Evolutionary conservation across 257 asterid genomes (phyloP), one percentile per base, ranked within the genome.

Genomic region (Apocynum venetum): DNA sequence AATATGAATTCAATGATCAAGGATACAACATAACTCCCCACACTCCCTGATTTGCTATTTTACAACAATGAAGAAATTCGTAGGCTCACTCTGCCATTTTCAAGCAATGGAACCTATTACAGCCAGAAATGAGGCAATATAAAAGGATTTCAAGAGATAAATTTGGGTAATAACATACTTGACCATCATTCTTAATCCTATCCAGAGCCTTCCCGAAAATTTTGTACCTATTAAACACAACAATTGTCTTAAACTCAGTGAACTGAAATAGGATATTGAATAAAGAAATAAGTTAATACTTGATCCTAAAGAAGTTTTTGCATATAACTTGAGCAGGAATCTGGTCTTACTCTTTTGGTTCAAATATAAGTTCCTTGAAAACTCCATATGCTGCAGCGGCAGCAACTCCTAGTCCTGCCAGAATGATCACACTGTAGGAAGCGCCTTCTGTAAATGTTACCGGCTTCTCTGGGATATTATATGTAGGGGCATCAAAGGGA

Each of bases 381-480:
- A 95, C 98, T n/a, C 87, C 99, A 87, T 91, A 93, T 55, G 90
- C 98, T 20, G 98, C 97, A 40, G 87, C 92, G 38, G 80, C 93
- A 83, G 97, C 98, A 77, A 95, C 72, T 78, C 97, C 98, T 67
- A 93, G 97, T 64, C 99, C 98, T 20, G 93, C 97, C 73, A 95
- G 97, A 82, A 95, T 95, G 83, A 90, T 55, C 69, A 93, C 74
- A 77, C 87, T 86, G 84, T 93, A 95, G 35, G 98, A 93, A 84
- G 97, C 96, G 82, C 98, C 99, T 86, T 95, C 99, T 3, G 93
- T 90, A 75, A 93, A 93, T 0, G 99, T 87, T 82, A 95, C 96
- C 35, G 97, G 99, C 87, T 91, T 95, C 84, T 95, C 94, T 4
- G 98, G 99, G 81, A 95, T 95, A 82, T 93, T 88, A 78, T 93